Evolutionary conservation across 768 basidiomycete species (phyloP), one percentile per base, ranked within the genome.

Genomic region (Termitomyces bulborhizus): DNA sequence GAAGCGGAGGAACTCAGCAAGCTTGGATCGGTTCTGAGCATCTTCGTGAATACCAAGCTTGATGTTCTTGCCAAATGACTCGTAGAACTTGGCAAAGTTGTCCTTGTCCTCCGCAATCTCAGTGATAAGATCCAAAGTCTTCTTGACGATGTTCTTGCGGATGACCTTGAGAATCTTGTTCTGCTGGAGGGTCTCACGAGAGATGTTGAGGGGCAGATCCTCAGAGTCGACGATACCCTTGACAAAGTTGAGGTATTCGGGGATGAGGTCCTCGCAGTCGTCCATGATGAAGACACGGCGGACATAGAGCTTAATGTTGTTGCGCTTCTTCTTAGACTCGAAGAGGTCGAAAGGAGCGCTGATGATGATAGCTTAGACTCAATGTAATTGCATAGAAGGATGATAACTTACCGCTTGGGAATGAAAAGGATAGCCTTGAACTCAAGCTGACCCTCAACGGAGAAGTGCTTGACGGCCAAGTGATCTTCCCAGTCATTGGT

Each of bases 221-320:
- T 99, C 97, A 32, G 96, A 98, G 81, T 99, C 96, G 76, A 99
- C 97, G 70, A 99, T 98, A 81, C 93, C 93, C 84, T 97, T 97
- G 78, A 98, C 86, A 72, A 98, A 98, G 83, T 98, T 98, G 74
- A 98, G 92, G 82, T 98, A 98, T 73, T 98, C 96, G 63, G 96
- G 96, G 68, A 96, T 98, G 69, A 97, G 80, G 68, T 99, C 97
- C 79, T 98, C 96, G 72, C 96, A 98, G 74, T 97, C 95, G 76
- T 99, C 97, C 93, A 97, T 98, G 83, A 99, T 98, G 83, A 99
- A 98, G 68, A 98, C 96, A 55, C 97, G 93, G 80, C 97, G 93
- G 65, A 99, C 97, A 71, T 98, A 99, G 71, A 99, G 94, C 79
- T 99, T 99, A 84, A 99, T 98, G 89, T 98, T 98, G 84, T 98